Base-by-base conservation (phyloP, 352 stramenopile species). In the Phytophthora vignae region DNA sequence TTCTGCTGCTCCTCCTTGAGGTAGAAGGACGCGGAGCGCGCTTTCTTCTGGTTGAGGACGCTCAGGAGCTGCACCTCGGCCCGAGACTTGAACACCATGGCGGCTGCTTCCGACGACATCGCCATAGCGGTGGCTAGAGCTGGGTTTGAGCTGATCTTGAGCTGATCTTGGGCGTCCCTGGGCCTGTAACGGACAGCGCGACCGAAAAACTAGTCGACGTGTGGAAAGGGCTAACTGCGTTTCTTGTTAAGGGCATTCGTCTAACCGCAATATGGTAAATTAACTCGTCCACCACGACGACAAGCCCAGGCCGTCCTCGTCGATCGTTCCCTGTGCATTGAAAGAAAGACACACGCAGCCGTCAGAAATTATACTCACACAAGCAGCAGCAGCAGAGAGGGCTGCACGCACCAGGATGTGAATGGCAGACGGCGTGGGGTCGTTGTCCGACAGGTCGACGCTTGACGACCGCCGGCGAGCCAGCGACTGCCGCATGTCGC, bases 281-380 rank as follows among this genome's bases (percentile, higher is more conserved):
- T 71, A 81, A 69, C 66, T 81, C 49, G 74, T 80, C 89, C 89
- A 96, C 89, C 89, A 96, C 69, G 89, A 96, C 17, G 89, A 92
- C 21, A 96, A 75, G 1, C 89, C 89, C 21, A 96, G 68, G 14
- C 89, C 89, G 60, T 96, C 89, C 76, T 96, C 89, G 67, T 96
- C 89, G 52, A 96, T 96, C n/a, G 89, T 95, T 57, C 89, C 89
- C 88, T 96, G 52, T 10, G 10, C 36, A 42, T 42, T 14, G 60
- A 21, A 59, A 12, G 15, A 61, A 25, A 25, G 22, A 25, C 4
- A 21, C 46, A 10, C 36, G 25, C 17, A 44, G 15, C 25, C 22
- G 11, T 42, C 36, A 42, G 36, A 17, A 4, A 42, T 42, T 42
- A 11, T 42, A 5, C 27, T 25, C 22, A 40, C 12, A 40, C 33